phyloP scores from a whole-genome alignment of 345 rosid species.

The Eucalyptus sideroxylon region DNA sequence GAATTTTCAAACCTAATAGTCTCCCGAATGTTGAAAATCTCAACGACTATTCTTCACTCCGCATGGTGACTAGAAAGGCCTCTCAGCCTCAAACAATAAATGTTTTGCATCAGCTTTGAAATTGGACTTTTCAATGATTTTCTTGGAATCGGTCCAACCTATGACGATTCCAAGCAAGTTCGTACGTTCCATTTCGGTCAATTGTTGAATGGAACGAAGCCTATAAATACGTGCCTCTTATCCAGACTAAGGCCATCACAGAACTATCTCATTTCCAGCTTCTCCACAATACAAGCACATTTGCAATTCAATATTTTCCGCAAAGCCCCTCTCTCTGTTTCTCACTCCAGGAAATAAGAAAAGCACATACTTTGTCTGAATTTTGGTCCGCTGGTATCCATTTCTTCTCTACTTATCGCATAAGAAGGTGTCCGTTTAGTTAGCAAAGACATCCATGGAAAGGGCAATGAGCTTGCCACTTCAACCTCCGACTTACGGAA shows the following conservation, averaged over 20 bases:
- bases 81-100: neutral
- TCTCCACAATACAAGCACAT: neutral
- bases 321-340: neutral
- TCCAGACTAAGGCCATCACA: neutral
- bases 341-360: neutral
- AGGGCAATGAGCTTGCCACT: neutral
- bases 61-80: neutral
- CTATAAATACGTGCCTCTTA: neutral
- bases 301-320: neutral
- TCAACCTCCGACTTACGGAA: slow-evolving; percentile 14
- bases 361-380: neutral
- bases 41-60: neutral
- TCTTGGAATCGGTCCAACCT: neutral
- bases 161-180: neutral
- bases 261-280: neutral
- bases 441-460: neutral
- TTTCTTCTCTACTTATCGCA: neutral
- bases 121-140: neutral
- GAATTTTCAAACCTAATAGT: neutral
- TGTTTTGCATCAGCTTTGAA: neutral
- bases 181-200: neutral
- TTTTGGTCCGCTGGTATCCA: neutral
- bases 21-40: neutral
- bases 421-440: neutral
- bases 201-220: neutral